Conservation (phyloP, 805 yeast species). For the Candida vartiovaarae region DNA sequence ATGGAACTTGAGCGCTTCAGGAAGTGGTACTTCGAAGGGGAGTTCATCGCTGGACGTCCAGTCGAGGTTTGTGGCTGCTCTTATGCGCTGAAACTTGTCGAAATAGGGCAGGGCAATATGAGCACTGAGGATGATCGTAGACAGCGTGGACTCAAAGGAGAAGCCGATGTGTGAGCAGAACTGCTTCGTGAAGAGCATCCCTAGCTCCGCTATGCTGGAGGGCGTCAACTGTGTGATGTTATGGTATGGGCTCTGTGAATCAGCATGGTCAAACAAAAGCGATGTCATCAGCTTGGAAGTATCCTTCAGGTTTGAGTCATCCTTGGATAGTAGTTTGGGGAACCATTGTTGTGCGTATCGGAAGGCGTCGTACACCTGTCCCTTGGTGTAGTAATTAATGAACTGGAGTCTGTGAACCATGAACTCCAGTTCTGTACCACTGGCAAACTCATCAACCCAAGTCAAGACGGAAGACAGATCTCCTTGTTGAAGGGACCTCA, state of each 20-base stretch:
- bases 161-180: conserved; percentile 43
- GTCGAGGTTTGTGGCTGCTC: conserved; percentile 32
- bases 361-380: conserved; percentile 27
- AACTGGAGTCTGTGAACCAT: conserved; percentile 38
- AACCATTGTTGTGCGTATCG: conserved; percentile 38
- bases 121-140: conserved; percentile 43
- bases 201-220: neutral
- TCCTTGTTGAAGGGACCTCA: conserved; percentile 31
- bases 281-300: conserved; percentile 40
- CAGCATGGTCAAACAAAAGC: conserved; percentile 17
- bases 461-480: conserved; percentile 39
- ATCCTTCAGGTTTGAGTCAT: conserved; percentile 26
- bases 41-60: conserved; percentile 56
- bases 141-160: conserved; percentile 47
- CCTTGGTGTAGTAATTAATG: conserved; percentile 24
- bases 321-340: conserved; percentile 29
- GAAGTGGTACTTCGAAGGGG: conserved; percentile 55
- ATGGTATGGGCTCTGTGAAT: conserved; percentile 19
- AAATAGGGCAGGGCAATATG: conserved; percentile 46
- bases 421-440: conserved; percentile 33
- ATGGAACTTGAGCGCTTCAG: conserved; percentile 47
- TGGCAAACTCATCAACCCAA: conserved; percentile 35
- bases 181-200: conserved; percentile 33
- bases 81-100: conserved; percentile 40
- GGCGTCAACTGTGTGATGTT: conserved; percentile 4